Percentiles rank a stretch among this genome's conserved stretches.
phyloP scores from a whole-genome alignment of 768 basidiomycete species.

The Boletus reticuloceps region DNA sequence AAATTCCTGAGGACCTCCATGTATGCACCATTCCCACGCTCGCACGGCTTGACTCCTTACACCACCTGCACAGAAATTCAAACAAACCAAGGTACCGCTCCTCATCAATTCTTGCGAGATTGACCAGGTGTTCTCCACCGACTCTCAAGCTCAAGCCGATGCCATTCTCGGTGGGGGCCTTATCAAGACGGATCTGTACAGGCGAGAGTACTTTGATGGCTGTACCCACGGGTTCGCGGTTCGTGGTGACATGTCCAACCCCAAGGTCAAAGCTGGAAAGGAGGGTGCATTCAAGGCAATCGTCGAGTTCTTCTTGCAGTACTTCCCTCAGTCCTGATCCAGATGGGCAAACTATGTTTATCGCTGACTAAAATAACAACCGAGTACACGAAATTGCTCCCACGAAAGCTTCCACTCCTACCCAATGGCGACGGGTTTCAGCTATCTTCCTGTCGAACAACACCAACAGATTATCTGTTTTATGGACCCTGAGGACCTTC shows the following conservation, averaged over 20 bases:
- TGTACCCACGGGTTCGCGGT: constrained; percentile 56
- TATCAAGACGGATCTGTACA: constrained; percentile 44
- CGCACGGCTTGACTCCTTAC: neutral
- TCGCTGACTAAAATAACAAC: neutral
- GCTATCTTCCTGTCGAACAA: too few relatives aligned
- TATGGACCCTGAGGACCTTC: too few relatives aligned
- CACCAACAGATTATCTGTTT: too few relatives aligned
- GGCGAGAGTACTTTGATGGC: constrained; percentile 45
- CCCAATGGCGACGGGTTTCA: too few relatives aligned
- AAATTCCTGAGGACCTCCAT: constrained; percentile 42
- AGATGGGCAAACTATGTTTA: too few relatives aligned
- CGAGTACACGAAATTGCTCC: too few relatives aligned
- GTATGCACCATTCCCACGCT: neutral
- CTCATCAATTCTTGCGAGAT: constrained; percentile 42
- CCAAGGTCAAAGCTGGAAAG: constrained; percentile 56
- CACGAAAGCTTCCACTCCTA: too few relatives aligned
- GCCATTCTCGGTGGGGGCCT: constrained; percentile 38
- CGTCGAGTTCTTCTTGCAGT: constrained; percentile 49
- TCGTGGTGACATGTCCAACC: constrained; percentile 43
- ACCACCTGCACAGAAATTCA: neutral
- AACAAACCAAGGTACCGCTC: neutral
- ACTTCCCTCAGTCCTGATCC: neutral
- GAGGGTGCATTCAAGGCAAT: constrained; percentile 58
- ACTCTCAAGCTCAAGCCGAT: constrained; percentile 43
- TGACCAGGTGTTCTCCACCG: constrained; percentile 49